phyloP scores from a whole-genome alignment of 2,329 filamentous ascomycete species.

The Falciphora oryzae region DNA sequence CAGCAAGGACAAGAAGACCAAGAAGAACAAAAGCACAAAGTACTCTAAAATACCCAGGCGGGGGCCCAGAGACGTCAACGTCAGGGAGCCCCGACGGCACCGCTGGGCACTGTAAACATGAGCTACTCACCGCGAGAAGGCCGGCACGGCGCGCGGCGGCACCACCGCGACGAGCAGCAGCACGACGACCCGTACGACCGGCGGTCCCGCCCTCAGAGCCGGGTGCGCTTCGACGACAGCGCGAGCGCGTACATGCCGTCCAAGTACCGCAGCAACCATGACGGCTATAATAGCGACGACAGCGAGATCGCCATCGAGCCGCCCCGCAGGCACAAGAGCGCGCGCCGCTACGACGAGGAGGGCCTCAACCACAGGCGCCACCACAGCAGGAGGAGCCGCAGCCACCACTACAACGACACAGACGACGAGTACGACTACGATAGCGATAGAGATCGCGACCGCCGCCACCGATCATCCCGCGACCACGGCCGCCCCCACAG shows the following conservation, averaged over 20 bases:
- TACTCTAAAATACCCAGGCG: no score
- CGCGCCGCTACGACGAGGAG: not conserved
- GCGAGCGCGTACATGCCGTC: conserved; percentile 1
- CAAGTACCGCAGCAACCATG: not conserved
- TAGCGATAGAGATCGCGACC: not conserved
- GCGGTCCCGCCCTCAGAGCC: not conserved
- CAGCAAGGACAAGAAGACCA: no score
- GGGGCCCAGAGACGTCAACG: no score
- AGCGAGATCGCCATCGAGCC: not conserved
- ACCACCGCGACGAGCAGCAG: not conserved
- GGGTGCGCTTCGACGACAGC: conserved; percentile 3
- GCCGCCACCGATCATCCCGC: conserved; percentile 2
- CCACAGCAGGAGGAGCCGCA: not conserved
- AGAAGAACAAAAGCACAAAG: no score
- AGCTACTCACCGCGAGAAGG: conserved; percentile 1
- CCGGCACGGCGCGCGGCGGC: conserved; percentile 1
- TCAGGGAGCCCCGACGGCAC: no score
- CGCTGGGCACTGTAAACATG: not conserved
- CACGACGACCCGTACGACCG: not conserved
- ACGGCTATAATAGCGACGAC: not conserved
- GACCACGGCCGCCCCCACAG: conserved; percentile 2
- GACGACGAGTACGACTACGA: conserved; percentile 5
- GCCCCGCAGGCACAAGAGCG: not conserved
- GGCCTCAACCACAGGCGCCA: not conserved
- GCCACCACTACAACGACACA: not conserved